Conservation (phyloP, 2,329 filamentous ascomycete species). For the Alternaria consortialis region DNA sequence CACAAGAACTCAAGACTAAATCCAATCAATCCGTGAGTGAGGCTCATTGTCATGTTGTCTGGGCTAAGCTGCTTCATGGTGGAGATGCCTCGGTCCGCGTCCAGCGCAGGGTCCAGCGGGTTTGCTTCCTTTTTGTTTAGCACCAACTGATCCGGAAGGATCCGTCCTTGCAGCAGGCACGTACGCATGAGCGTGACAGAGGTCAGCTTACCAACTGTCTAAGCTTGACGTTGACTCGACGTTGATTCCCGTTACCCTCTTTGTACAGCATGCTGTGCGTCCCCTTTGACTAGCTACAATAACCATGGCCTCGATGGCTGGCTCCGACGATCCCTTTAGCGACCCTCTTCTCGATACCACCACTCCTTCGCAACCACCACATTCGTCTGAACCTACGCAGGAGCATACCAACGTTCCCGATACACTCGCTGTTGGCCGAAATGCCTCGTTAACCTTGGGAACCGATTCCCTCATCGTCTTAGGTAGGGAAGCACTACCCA, state of each 20-base stretch:
- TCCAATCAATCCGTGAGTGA: neutral
- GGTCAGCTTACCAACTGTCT: conserved; percentile 6
- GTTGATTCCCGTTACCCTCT: neutral
- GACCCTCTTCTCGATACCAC: conserved; percentile 21
- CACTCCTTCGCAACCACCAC: conserved; percentile 46
- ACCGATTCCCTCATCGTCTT: conserved; percentile 68
- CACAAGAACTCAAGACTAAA: conserved; percentile 6
- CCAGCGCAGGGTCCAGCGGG: conserved; percentile 12
- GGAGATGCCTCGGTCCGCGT: conserved; percentile 22
- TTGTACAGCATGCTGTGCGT: conserved; percentile 13
- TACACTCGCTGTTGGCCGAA: conserved; percentile 64
- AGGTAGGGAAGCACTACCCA: conserved; percentile 54
- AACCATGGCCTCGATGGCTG: conserved; percentile 30
- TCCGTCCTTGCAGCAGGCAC: conserved; percentile 14
- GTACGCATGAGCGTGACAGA: conserved; percentile 11
- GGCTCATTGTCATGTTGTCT: neutral
- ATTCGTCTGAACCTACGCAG: conserved; percentile 13
- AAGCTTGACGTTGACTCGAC: neutral
- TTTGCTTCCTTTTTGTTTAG: conserved; percentile 17
- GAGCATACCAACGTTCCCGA: conserved; percentile 31
- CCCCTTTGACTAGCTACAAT: conserved; percentile 16
- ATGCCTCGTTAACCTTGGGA: conserved; percentile 68
- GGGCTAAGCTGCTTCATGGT: neutral
- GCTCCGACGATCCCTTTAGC: conserved; percentile 14
- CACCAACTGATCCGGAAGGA: conserved; percentile 14